Evolutionary conservation across 2,329 filamentous ascomycete species (phyloP).

Genomic region (Madurella mycetomatis): DNA sequence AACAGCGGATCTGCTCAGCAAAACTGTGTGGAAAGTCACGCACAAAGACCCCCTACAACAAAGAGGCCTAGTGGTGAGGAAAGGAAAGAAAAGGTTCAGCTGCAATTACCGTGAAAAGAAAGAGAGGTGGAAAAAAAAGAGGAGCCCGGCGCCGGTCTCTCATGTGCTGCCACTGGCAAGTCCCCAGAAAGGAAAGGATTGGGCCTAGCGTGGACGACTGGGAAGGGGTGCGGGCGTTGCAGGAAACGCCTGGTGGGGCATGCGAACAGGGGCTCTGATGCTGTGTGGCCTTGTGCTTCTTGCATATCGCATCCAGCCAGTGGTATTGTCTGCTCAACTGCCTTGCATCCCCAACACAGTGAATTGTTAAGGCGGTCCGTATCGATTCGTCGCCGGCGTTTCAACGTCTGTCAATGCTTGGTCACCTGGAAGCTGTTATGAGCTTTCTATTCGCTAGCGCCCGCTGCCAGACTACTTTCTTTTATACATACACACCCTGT

Average conservation of each 20-base stretch:
- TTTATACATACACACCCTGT: neutral
- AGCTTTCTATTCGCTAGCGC: constrained; percentile 1
- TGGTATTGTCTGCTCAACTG: neutral
- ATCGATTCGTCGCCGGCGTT: constrained; percentile 9
- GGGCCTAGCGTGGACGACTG: constrained; percentile 9
- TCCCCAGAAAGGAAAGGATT: constrained; percentile 10
- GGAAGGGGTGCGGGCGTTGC: neutral
- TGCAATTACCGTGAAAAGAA: constrained; percentile 2
- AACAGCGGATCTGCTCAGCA: neutral
- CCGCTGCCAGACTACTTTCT: neutral
- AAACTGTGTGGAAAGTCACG: neutral
- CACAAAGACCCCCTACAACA: constrained; percentile 1
- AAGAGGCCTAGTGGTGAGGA: constrained; percentile 3
- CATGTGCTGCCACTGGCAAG: constrained; percentile 3
- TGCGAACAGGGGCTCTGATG: neutral
- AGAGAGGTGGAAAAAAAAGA: constrained; percentile 16
- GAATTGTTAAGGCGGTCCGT: constrained; percentile 1
- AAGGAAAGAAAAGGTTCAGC: constrained; percentile 7
- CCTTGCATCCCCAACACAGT: neutral
- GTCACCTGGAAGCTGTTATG: neutral
- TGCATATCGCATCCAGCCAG: constrained; percentile 8
- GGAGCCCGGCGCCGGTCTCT: constrained; percentile 9
- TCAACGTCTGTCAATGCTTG: neutral
- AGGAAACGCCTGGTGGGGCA: neutral
- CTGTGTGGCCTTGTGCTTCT: neutral